These are phyloP conservation scores for Solanum lycopersicoides DNA, from an alignment of 257 asterid species.

Conservation along the genomic window DNA sequence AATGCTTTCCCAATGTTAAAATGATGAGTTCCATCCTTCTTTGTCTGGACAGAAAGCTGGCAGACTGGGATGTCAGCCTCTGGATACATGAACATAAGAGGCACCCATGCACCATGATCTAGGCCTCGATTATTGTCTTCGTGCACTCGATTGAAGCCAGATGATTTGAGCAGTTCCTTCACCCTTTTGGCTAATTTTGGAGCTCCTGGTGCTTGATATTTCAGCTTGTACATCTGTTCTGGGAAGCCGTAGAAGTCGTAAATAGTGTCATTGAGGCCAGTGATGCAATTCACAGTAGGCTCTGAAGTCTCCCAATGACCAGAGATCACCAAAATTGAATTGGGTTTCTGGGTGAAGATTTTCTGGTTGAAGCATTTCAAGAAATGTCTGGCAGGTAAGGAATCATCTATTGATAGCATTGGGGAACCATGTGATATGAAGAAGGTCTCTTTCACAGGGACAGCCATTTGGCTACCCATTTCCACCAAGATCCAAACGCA, in stretches of 20 bases:
- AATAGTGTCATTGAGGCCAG: constrained; percentile 47
- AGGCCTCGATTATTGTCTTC: constrained; percentile 60
- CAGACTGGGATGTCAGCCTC: constrained; percentile 74
- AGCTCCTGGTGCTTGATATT: constrained; percentile 74
- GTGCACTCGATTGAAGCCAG: constrained; percentile 40
- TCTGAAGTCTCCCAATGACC: constrained; percentile 73
- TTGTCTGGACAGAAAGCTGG: constrained; percentile 69
- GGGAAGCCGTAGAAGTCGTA: constrained; percentile 73
- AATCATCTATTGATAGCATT: constrained; percentile 53
- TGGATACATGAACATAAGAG: constrained; percentile 86
- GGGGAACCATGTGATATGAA: constrained; percentile 82
- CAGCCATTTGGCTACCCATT: not conserved
- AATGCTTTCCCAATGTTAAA: constrained; percentile 61
- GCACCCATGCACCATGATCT: constrained; percentile 93
- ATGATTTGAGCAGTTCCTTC: constrained; percentile 39
- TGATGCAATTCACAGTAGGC: constrained; percentile 49
- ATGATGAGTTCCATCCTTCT: constrained; percentile 57
- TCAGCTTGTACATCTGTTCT: constrained; percentile 55
- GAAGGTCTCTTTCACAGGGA: constrained; percentile 34
- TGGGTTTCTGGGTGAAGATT: constrained; percentile 34
- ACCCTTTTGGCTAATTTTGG: constrained; percentile 61
- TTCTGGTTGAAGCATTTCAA: constrained; percentile 34
- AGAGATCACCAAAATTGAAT: constrained; percentile 40
- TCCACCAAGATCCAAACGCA: not conserved
- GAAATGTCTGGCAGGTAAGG: constrained; percentile 53